Conservation (phyloP, 1,284 basidiomycete genomes). For the Rhodotorula sp. region DNA sequence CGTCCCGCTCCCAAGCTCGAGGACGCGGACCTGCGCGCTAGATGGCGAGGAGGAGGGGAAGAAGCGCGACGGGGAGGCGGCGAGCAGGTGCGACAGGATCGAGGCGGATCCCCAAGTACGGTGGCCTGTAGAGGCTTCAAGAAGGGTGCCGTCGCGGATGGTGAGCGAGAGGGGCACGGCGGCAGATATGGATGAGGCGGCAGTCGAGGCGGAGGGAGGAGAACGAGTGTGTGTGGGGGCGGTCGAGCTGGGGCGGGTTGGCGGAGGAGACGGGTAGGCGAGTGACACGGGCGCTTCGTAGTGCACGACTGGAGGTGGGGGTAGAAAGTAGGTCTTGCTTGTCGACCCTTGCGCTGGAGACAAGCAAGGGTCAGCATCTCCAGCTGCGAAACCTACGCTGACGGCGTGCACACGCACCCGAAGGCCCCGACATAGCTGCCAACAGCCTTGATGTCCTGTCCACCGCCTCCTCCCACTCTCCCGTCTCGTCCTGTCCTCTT, state of each 20-base stretch:
- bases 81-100: conserved; percentile 20
- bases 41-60: background rate
- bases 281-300: background rate
- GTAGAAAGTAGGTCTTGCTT: conserved; percentile 18
- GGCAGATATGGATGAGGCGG: too few species aligned
- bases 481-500: background rate
- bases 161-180: background rate
- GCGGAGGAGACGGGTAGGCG: conserved; percentile 1
- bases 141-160: conserved; percentile 29
- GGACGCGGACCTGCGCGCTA: background rate
- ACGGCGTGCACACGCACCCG: background rate
- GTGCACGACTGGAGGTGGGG: fast-evolving
- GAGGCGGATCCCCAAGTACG: conserved; percentile 35
- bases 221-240: background rate
- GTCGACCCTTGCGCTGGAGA: conserved; percentile 14
- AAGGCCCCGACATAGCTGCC: conserved; percentile 10
- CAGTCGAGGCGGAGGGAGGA: background rate
- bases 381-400: fast-evolving
- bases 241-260: conserved; percentile 1
- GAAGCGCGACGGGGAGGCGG: conserved; percentile 4
- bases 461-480: conserved; percentile 21
- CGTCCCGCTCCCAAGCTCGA: conserved; percentile 40
- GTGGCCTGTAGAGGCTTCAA: conserved; percentile 32
- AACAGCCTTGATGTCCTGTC: conserved; percentile 17
- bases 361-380: background rate